A percentile compares a stretch with the other conserved stretches of the same genome.
Conservation (phyloP, 345 rosid species). For the Ceriops zippeliana region DNA sequence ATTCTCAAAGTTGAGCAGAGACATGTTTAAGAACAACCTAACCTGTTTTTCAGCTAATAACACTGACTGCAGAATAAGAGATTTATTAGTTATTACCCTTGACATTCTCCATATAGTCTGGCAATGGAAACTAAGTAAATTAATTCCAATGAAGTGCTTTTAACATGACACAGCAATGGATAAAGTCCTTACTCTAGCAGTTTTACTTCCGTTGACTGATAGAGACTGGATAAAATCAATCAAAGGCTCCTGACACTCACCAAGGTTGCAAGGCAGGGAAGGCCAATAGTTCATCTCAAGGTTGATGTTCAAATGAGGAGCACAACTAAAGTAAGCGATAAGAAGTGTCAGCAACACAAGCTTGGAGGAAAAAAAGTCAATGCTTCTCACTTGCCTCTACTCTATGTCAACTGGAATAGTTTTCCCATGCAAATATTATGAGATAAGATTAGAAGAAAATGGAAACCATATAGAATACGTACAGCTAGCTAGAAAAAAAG, state of each 20-base stretch:
- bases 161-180: constrained; percentile 4
- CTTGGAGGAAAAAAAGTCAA: not conserved
- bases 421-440: not conserved
- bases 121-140: not conserved
- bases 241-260: constrained; percentile 87
- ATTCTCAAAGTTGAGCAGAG: too few species aligned
- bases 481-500: not conserved
- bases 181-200: constrained; percentile 58
- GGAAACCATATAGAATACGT: too few species aligned
- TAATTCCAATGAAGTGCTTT: not conserved
- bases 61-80: not conserved
- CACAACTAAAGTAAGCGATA: constrained; percentile 46
- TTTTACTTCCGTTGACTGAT: constrained; percentile 76
- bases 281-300: constrained; percentile 99
- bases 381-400: constrained; percentile 2
- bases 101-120: not conserved
- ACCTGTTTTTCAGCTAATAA: too few species aligned
- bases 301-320: constrained; percentile 93
- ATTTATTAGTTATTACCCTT: not conserved
- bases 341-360: constrained; percentile 1
- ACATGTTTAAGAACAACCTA: too few species aligned
- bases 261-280: constrained; percentile 77
- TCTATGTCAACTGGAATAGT: constrained; percentile 14
- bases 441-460: not conserved
- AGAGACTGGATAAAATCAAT: constrained; percentile 69